Percentiles rank a stretch among this genome's conserved stretches.
Conservation (phyloP, 2,329 filamentous ascomycete genomes). For the Didymella arachidicola region DNA sequence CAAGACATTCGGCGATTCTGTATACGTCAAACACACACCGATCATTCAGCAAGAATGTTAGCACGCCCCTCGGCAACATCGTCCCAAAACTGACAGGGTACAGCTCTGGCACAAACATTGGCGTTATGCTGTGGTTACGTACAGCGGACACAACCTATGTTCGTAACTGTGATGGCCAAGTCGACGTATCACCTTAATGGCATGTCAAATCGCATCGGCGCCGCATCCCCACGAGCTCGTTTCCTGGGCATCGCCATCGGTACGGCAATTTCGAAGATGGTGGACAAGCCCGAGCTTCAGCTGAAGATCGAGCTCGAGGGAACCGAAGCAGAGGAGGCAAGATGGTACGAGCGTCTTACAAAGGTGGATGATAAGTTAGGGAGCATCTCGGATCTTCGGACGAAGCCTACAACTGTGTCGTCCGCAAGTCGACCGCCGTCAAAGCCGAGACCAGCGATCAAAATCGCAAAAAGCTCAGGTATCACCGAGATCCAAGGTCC, state of each 20-base stretch:
- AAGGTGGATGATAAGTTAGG: constrained; percentile 70
- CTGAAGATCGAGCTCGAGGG: constrained; percentile 89
- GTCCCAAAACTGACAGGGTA: constrained; percentile 28
- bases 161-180: constrained; percentile 72
- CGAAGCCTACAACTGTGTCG: neutral
- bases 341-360: constrained; percentile 75
- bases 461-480: constrained; percentile 18
- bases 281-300: constrained; percentile 71
- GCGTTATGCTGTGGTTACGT: constrained; percentile 81
- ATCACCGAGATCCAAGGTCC: constrained; percentile 45
- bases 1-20: constrained; percentile 78
- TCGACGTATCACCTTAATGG: constrained; percentile 77
- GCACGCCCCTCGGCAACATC: neutral
- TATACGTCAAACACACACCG: constrained; percentile 86
- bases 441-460: constrained; percentile 22
- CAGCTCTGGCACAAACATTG: constrained; percentile 80
- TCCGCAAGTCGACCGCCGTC: constrained; percentile 5
- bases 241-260: constrained; percentile 90
- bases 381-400: constrained; percentile 28
- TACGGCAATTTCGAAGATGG: constrained; percentile 71
- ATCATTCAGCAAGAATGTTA: constrained; percentile 87
- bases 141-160: constrained; percentile 69
- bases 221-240: constrained; percentile 76
- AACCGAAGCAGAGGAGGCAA: constrained; percentile 73
- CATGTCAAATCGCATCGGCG: constrained; percentile 83